phyloP scores from a whole-genome alignment of 768 basidiomycete species.

The Calvatia gigantea region DNA sequence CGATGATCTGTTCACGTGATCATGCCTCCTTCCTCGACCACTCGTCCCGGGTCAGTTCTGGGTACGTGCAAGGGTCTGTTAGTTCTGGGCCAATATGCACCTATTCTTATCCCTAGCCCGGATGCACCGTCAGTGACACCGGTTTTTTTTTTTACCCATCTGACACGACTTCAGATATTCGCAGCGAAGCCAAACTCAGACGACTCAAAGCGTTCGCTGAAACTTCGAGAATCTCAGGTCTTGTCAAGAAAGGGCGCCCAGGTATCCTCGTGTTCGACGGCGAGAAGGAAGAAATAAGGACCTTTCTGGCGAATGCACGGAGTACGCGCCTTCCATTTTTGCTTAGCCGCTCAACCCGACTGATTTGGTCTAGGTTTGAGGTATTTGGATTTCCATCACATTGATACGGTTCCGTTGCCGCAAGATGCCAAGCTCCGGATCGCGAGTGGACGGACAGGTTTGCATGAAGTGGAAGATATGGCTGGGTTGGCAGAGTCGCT shows the following conservation, averaged over 20 bases:
- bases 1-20: constrained; percentile 5
- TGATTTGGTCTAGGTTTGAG: constrained; percentile 28
- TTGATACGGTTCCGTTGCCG: constrained; percentile 30
- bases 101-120: constrained; percentile 34
- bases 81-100: background rate
- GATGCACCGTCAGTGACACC: constrained; percentile 37
- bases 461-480: constrained; percentile 35
- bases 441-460: constrained; percentile 25
- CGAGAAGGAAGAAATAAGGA: constrained; percentile 27
- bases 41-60: background rate
- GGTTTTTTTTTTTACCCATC: background rate
- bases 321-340: constrained; percentile 20
- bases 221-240: constrained; percentile 33
- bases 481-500: constrained; percentile 23
- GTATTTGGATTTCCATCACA: constrained; percentile 41
- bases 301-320: constrained; percentile 34
- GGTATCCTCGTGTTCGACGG: constrained; percentile 42
- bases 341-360: background rate
- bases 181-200: constrained; percentile 38
- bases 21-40: background rate
- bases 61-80: background rate
- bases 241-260: constrained; percentile 42
- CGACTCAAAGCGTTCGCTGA: constrained; percentile 35
- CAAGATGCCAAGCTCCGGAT: constrained; percentile 16
- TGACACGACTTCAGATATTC: constrained; percentile 26